Percentiles rank a stretch among this genome's conserved stretches.
Evolutionary conservation across 2,329 filamentous ascomycete genomes (phyloP).

Genomic region (Aspergillus sp.): DNA sequence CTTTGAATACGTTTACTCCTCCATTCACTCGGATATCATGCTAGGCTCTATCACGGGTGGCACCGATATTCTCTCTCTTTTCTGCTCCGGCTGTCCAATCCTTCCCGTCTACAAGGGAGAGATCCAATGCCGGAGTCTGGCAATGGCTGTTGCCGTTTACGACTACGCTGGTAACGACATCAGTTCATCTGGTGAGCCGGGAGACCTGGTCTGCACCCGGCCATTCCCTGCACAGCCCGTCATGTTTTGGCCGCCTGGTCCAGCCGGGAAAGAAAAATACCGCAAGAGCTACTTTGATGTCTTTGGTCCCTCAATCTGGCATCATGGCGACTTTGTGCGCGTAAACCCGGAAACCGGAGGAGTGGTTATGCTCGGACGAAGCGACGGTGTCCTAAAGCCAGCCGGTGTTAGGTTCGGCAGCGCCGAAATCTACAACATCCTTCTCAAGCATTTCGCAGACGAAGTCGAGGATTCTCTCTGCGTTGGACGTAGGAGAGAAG

Average conservation of each 20-base stretch:
- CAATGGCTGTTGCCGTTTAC: constrained; percentile 68
- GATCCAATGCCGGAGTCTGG: constrained; percentile 74
- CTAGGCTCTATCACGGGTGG: constrained; percentile 92
- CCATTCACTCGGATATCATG: constrained; percentile 78
- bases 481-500: constrained; percentile 70
- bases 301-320: constrained; percentile 72
- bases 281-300: constrained; percentile 81
- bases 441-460: constrained; percentile 75
- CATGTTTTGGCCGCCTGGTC: constrained; percentile 73
- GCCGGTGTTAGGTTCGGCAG: constrained; percentile 88
- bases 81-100: constrained; percentile 78
- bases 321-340: constrained; percentile 88
- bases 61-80: constrained; percentile 94
- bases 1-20: constrained; percentile 83
- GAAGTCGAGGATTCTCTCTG: constrained; percentile 85
- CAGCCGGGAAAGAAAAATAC: constrained; percentile 73
- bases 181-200: constrained; percentile 65
- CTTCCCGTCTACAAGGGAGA: constrained; percentile 71
- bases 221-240: constrained; percentile 91
- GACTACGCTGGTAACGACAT: constrained; percentile 60
- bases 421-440: constrained; percentile 94
- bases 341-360: constrained; percentile 71
- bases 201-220: constrained; percentile 81
- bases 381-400: constrained; percentile 90
- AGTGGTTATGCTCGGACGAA: constrained; percentile 85